Base-by-base conservation (phyloP, 495 filamentous ascomycete species). In the Penicillium antarcticum region DNA sequence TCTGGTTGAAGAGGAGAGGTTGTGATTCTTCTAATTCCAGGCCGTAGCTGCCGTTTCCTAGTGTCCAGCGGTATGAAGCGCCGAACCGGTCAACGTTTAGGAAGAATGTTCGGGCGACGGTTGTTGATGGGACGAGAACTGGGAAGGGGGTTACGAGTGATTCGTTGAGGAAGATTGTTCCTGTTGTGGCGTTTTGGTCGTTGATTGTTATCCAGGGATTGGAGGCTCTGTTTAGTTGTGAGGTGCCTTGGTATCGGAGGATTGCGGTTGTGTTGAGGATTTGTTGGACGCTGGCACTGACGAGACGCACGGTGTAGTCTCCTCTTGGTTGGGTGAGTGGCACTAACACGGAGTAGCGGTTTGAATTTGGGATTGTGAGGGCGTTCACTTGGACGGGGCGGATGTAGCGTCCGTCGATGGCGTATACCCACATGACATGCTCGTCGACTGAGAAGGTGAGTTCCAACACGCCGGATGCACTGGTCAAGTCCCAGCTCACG, bases 1-100 rank as follows among this genome's bases (percentile, higher is more conserved):
- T 48, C 13, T 73, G 67, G 23, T 79, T 67, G 61, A 74, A 80
- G 0, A 83, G 72, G 0, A 82, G 56, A 3, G 79, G 78, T 13
- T 77, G 54, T 1, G 68, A 51, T 55, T 67, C 53, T 52, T 73
- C 72, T 0, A 70, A 60, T 13, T 57, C 44, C 2, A 73, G 56
- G 1, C 61, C 60, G 34, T 57, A 69, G 56, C 58, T 57, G 6
- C 55, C 65, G 45, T 71, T 67, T 36, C 73, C 79, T 23, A 83
- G 53, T 2, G 64, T 71, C 77, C 77, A 82, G 8, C 61, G 51
- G 53, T 72, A 84, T 6, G 72, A 73, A 0, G 61, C 53, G 43
- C 72, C 66, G 24, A 62, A 67, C 32, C 65, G 69, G 36, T 56
- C 56, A 42, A 83, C 55, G 5, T 55, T 54, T 51, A 63, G 64